Conservation (phyloP, 257 asterid genomes). For the Striga asiatica region DNA sequence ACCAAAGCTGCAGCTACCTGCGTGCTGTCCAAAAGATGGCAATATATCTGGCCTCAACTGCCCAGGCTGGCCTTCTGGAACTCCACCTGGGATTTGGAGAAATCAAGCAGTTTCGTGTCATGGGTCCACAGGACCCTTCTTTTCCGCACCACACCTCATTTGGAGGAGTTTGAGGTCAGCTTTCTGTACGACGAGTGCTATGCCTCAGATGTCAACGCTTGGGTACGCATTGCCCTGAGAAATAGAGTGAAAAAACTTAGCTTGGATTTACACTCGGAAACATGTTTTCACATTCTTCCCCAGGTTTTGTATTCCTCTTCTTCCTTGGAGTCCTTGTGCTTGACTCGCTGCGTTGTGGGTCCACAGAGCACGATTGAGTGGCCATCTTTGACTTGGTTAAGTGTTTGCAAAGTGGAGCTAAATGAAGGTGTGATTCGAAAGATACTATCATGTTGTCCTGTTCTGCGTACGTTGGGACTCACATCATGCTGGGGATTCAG, state of each 20-base stretch:
- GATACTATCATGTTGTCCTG: neutral
- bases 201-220: neutral
- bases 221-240: neutral
- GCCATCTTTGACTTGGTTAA: neutral
- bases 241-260: neutral
- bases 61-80: neutral
- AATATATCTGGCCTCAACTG: neutral
- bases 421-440: neutral
- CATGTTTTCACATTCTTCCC: neutral
- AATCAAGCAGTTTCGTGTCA: neutral
- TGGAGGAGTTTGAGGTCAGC: neutral
- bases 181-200: neutral
- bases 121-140: neutral
- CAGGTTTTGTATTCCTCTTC: neutral
- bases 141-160: neutral
- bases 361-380: neutral
- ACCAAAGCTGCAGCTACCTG: neutral
- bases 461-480: neutral
- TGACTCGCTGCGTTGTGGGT: neutral
- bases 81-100: neutral
- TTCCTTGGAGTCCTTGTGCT: neutral
- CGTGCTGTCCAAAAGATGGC: neutral
- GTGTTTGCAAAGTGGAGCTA: neutral
- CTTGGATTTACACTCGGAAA: neutral
- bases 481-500: neutral